Base-by-base conservation (phyloP, 2,329 filamentous ascomycete genomes). In the Raffaelea arxii region DNA sequence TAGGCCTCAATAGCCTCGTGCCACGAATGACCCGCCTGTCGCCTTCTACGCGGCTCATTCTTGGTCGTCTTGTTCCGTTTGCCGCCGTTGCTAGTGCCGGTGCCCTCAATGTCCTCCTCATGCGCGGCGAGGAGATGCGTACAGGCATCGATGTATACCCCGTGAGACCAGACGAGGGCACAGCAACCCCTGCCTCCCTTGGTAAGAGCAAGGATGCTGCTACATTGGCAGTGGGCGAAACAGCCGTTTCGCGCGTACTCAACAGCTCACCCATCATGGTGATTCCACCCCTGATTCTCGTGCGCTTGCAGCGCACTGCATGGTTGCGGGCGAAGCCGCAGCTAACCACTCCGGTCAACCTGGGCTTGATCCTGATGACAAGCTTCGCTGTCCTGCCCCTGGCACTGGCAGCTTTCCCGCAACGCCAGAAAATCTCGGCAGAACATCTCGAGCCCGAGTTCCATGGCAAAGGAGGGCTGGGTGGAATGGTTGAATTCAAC, bases 211-310 rank as follows among this genome's bases (percentile, higher is more conserved):
- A 83, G 62, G 88, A 83, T 62, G 92, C 92, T 2, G 92, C 92
- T 11, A 86, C 82, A 24, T 66, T 97, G 19, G 92, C 92, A 11
- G 92, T 98, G 1, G 84, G 82, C 50, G 91, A 98, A 72, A 98
- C 92, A 41, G 92, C 92, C 3, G 70, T 94, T 40, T 92, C 86
- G 55, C 80, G 92, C 49, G 90, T 97, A 49, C 74, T 97, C 58
- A 98, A 97, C 65, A 86, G 88, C 50, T 94, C 86, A 12, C 92
- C 92, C 11, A 92, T 98, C 68, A 98, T 98, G 92, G 89, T 94
- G 14, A 72, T 98, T 40, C 92, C 92, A 37, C 88, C 92, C 21
- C 71, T 98, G 61, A 68, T 94, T 22, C 75, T 98, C 46, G 85
- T 97, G 44, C 75, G 81, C 55, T 70, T 98, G 56, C 90, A 98